Conservation (phyloP, 176 grass and related monocot species). For the Canna indica region DNA sequence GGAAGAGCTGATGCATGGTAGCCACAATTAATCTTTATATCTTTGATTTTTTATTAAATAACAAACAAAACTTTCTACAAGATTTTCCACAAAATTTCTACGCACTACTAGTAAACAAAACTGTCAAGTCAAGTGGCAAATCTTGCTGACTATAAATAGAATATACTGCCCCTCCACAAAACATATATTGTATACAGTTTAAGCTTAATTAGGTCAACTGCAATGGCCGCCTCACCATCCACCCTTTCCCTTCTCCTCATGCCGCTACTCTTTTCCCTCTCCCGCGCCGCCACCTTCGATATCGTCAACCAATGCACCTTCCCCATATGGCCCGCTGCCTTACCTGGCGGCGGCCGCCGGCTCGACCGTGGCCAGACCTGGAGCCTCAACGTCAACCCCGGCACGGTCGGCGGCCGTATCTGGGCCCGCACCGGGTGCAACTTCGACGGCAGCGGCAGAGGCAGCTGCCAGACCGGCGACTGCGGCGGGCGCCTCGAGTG, state of each 20-base stretch:
- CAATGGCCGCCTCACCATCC: not conserved
- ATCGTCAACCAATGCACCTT: not conserved
- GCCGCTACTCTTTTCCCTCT: not conserved
- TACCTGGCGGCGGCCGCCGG: too few species aligned
- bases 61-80: too few species aligned
- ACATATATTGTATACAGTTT: too few species aligned
- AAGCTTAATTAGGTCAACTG: too few species aligned
- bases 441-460: conserved; percentile 35
- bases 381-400: not conserved
- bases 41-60: too few species aligned
- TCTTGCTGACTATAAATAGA: too few species aligned
- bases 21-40: too few species aligned
- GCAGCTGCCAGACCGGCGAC: conserved; percentile 41
- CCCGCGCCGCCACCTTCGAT: not conserved
- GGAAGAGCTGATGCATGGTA: too few species aligned
- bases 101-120: too few species aligned
- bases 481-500: conserved; percentile 39
- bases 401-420: conserved; percentile 9
- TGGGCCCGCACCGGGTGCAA: conserved; percentile 52
- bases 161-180: too few species aligned
- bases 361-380: not conserved
- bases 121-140: too few species aligned
- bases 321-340: not conserved
- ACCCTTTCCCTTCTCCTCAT: not conserved
- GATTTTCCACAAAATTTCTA: too few species aligned